These are phyloP conservation scores for Alternaria brassicicola DNA, from an alignment of 2,329 filamentous ascomycete species.

Conservation along the genomic window DNA sequence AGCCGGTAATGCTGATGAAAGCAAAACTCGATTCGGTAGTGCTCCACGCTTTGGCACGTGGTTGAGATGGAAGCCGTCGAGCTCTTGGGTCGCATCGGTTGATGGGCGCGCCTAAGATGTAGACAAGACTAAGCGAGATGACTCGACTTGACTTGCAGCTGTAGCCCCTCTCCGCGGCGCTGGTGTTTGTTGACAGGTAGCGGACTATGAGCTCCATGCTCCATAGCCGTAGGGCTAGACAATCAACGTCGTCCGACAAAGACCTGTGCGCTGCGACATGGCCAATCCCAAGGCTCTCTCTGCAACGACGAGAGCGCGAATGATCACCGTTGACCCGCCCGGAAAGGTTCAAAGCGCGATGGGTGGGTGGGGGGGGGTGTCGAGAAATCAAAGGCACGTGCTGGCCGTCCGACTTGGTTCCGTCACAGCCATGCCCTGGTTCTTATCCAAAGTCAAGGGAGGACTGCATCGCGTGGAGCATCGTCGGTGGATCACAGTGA, in stretches of 20 bases:
- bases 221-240: slow-evolving; percentile 20
- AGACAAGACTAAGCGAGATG: slow-evolving; percentile 4
- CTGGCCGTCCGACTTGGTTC: neutral
- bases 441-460: slow-evolving; percentile 2
- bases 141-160: slow-evolving; percentile 10
- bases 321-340: slow-evolving; percentile 15
- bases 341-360: slow-evolving; percentile 3
- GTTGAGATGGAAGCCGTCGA: slow-evolving; percentile 4
- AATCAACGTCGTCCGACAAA: slow-evolving; percentile 16
- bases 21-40: slow-evolving; percentile 7
- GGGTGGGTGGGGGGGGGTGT: slow-evolving; percentile 1
- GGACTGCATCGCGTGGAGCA: slow-evolving; percentile 11
- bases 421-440: neutral
- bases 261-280: slow-evolving; percentile 34
- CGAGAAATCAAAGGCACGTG: slow-evolving; percentile 10
- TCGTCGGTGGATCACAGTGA: slow-evolving; percentile 5
- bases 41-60: slow-evolving; percentile 11
- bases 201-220: slow-evolving; percentile 18
- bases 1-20: slow-evolving; percentile 20
- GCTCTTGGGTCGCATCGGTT: slow-evolving; percentile 20
- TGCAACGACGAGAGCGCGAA: slow-evolving; percentile 7
- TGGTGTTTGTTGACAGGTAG: slow-evolving; percentile 3
- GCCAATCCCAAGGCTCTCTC: slow-evolving; percentile 27
- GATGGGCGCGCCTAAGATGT: slow-evolving; percentile 3
- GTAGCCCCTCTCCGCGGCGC: slow-evolving; percentile 7